Conservation (phyloP, 768 basidiomycete species). For the Glaciozyma martinii region DNA sequence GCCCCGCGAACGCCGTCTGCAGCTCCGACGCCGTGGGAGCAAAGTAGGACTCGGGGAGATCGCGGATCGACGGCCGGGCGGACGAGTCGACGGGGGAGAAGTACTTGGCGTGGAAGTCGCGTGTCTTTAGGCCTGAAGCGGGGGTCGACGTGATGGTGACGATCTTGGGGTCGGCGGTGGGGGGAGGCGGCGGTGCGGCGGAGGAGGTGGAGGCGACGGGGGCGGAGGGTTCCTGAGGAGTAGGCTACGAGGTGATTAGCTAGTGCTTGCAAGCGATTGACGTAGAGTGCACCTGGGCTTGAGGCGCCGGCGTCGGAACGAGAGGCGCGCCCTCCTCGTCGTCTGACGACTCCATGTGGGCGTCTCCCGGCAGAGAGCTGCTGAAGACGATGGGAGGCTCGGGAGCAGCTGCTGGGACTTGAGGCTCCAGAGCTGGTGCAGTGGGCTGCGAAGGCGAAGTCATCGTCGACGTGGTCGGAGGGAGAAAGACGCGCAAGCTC, state of each 20-base stretch:
- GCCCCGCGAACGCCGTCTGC: constrained; percentile 21
- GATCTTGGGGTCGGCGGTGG: background rate
- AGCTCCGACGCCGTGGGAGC: constrained; percentile 24
- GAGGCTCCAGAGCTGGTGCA: too few species aligned
- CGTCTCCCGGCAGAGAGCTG: background rate
- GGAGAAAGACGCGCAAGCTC: too few species aligned
- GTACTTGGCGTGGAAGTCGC: constrained; percentile 16
- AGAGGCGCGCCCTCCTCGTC: too few species aligned
- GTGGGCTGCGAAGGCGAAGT: too few species aligned
- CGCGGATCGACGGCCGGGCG: constrained; percentile 1
- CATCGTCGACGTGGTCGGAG: too few species aligned
- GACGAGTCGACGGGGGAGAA: constrained; percentile 12
- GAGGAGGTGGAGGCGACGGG: constrained; percentile 1
- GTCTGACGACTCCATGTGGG: background rate
- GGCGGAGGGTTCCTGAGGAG: background rate
- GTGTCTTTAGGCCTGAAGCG: constrained; percentile 1
- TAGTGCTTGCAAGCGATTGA: too few species aligned
- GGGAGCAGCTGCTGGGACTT: too few species aligned
- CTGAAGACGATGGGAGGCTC: background rate
- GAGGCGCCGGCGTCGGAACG: too few species aligned
- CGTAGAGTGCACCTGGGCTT: too few species aligned
- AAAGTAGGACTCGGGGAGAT: constrained; percentile 28
- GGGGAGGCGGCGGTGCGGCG: background rate
- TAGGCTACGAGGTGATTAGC: too few species aligned
- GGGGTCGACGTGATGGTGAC: constrained; percentile 6